Percentiles rank a stretch among this genome's conserved stretches.
Evolutionary conservation across 2,329 filamentous ascomycete species (phyloP).

Genomic region (Teratosphaeria nubilosa): DNA sequence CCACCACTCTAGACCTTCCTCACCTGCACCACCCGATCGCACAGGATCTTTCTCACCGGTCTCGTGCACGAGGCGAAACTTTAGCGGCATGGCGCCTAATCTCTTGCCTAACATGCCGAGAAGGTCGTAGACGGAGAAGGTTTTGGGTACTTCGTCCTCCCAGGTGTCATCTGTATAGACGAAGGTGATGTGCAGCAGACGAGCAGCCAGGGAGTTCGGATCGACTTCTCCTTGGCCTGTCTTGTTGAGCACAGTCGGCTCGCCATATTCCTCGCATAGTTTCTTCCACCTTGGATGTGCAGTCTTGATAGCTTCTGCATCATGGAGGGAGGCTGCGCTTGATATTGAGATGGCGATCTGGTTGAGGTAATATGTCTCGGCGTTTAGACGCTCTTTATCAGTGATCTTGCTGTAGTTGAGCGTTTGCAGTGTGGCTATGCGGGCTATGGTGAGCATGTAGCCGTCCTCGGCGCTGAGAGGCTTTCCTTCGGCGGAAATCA

Average conservation of each 20-base stretch:
- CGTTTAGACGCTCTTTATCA: slow-evolving; percentile 66
- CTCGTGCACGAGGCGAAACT: slow-evolving; percentile 67
- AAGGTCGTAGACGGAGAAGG: slow-evolving; percentile 70
- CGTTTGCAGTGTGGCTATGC: slow-evolving; percentile 54
- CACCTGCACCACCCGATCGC: slow-evolving; percentile 47
- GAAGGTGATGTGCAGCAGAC: slow-evolving; percentile 56
- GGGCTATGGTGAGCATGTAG: slow-evolving; percentile 78
- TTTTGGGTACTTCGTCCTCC: slow-evolving; percentile 53
- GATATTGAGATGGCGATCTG: slow-evolving; percentile 69
- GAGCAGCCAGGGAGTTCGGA: slow-evolving; percentile 70
- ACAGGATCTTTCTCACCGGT: slow-evolving; percentile 85
- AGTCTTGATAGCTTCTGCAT: slow-evolving; percentile 23
- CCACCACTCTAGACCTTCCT: slow-evolving; percentile 28
- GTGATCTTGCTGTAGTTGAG: slow-evolving; percentile 67
- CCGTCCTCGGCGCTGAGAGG: slow-evolving; percentile 59
- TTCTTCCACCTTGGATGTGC: slow-evolving; percentile 62
- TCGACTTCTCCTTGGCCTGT: slow-evolving; percentile 38
- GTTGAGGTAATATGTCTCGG: slow-evolving; percentile 87
- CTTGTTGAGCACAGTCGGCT: slow-evolving; percentile 48
- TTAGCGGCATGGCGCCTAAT: slow-evolving; percentile 56
- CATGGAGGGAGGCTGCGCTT: background rate
- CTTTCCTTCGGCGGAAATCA: slow-evolving; percentile 31
- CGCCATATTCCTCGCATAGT: slow-evolving; percentile 67
- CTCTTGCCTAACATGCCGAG: slow-evolving; percentile 65
- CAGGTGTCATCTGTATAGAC: slow-evolving; percentile 32